phyloP scores from a whole-genome alignment of 1,284 basidiomycete genomes.

The Ceratobasidium sp. region DNA sequence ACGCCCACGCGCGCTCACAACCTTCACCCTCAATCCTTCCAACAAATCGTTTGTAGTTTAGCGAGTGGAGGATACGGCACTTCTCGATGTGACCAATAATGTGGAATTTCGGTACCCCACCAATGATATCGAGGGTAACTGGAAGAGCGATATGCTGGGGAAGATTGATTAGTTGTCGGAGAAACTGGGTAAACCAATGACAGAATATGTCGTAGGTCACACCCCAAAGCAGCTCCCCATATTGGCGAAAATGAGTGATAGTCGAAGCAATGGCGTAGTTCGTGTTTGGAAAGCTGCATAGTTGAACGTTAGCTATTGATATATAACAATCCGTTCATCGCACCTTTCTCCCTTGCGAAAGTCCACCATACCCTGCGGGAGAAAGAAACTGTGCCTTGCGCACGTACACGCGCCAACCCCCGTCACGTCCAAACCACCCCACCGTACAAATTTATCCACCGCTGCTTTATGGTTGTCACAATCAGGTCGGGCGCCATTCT shows the following conservation, averaged over 20 bases:
- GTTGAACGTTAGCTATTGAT: neutral
- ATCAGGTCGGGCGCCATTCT: neutral
- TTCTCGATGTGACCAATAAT: neutral
- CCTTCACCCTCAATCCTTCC: conserved; percentile 16
- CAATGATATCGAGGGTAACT: neutral
- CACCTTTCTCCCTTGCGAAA: conserved; percentile 7
- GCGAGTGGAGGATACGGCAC: neutral
- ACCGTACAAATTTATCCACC: neutral
- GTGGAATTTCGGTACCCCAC: conserved; percentile 15
- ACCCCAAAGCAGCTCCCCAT: neutral
- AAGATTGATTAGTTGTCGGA: neutral
- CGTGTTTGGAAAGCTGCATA: neutral
- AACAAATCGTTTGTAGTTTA: neutral
- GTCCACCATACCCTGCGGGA: neutral
- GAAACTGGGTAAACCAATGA: neutral
- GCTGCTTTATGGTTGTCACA: conserved; percentile 10
- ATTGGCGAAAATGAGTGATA: neutral
- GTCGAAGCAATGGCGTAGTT: conserved; percentile 1
- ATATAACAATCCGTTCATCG: neutral
- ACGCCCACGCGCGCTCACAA: conserved; percentile 4
- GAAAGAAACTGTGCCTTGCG: conserved; percentile 6
- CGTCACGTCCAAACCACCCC: conserved; percentile 4
- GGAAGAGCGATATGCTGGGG: neutral
- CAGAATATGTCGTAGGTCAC: conserved; percentile 27
- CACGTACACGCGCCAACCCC: conserved; percentile 12